These are phyloP conservation scores for Eucalyptus marginata DNA, from an alignment of 345 rosid species.

Conservation along the genomic window DNA sequence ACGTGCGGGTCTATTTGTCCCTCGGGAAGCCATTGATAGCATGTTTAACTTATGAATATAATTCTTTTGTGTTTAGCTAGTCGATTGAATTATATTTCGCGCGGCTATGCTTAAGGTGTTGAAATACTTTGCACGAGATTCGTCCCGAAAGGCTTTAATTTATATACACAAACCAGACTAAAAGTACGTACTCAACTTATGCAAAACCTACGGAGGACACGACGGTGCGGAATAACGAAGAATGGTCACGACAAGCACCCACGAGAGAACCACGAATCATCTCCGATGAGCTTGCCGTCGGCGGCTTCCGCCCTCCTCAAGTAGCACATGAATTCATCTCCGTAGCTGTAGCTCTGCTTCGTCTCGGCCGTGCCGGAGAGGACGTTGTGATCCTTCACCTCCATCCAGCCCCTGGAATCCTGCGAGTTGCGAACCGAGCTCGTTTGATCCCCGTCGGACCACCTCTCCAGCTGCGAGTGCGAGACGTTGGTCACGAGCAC, in stretches of 20 bases:
- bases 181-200: no score
- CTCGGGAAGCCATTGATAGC: neutral
- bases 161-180: no score
- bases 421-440: constrained; percentile 28
- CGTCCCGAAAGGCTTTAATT: neutral
- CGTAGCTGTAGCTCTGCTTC: constrained; percentile 28
- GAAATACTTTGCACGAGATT: neutral
- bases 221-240: neutral
- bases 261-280: constrained; percentile 31
- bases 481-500: constrained; percentile 51
- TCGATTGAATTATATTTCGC: neutral
- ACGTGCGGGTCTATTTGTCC: constrained; percentile 84
- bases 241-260: neutral
- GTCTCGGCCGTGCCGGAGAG: constrained; percentile 44
- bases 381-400: constrained; percentile 59
- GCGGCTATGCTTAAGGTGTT: neutral
- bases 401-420: constrained; percentile 68
- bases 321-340: constrained; percentile 41
- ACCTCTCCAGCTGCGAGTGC: constrained; percentile 28
- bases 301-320: constrained; percentile 18
- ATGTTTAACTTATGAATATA: neutral
- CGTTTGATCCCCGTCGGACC: constrained; percentile 5
- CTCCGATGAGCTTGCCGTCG: constrained; percentile 26
- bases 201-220: neutral
- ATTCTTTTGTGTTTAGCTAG: neutral